Base-by-base conservation (phyloP, 495 filamentous ascomycete species). In the Lentithecium fluviatile region DNA sequence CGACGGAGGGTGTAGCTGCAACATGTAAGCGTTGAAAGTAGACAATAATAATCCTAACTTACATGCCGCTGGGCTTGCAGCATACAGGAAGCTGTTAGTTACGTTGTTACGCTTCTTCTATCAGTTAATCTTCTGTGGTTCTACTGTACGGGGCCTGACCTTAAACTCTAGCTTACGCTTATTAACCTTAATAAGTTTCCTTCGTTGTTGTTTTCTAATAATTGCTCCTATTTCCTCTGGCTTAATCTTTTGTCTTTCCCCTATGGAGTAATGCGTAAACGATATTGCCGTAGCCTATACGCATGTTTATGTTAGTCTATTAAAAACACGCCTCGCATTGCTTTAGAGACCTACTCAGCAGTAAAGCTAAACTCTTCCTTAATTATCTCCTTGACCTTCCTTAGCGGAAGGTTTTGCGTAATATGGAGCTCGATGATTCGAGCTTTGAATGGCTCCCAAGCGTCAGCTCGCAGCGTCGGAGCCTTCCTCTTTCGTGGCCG, bases 181-280 rank as follows among this genome's bases (percentile, higher is more conserved):
- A 23, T 54, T 40, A 53, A 2, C 17, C 37, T 67, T 58, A 15
- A 58, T 25, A 29, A 67, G 52, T 46, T 58, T 67, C 29, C 64
- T 62, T 62, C 38, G 46, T 37, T 70, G 58, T 52, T 51, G 52
- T 56, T 71, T 71, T 43, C 67, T 61, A 19, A 71, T 64, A 38
- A 73, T 65, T 17, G 67, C 67, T 64, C 58, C 61, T 69, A 73
- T 73, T 56, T 73, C 70, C 2, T 52, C 1, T 37, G 62, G 56
- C 53, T 73, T 71, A 29, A 66, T 58, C 15, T 73, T 73, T 70
- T 73, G 45, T 71, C 69, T 15, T 60, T 36, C 2, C 62, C 58
- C 70, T 67, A 73, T 38, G 60, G 54, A 43, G 49, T 66, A 25
- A 73, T 68, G 12, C 58, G 66, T 38, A 45, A 66, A 56, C 70